Evolutionary conservation across 2,329 filamentous ascomycete species (phyloP).

Genomic region (Curvularia sp.): DNA sequence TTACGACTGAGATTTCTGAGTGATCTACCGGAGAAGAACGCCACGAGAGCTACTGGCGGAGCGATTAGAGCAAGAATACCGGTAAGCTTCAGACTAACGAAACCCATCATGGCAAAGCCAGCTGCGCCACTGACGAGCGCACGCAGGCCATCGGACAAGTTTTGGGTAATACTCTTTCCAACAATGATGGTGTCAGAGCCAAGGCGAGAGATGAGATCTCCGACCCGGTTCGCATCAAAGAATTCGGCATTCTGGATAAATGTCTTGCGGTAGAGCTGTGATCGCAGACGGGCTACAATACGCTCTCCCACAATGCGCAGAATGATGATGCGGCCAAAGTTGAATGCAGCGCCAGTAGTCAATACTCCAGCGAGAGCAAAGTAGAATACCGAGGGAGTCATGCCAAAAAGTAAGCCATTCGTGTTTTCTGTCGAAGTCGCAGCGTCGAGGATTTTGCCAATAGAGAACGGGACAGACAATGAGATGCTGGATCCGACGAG

Average conservation of each 20-base stretch:
- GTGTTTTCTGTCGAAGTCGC: conserved; percentile 74
- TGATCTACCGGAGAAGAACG: conserved; percentile 88
- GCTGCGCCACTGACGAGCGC: conserved; percentile 88
- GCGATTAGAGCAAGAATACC: conserved; percentile 86
- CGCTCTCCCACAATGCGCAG: conserved; percentile 93
- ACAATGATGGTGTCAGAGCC: conserved; percentile 98
- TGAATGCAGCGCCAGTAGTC: conserved; percentile 83
- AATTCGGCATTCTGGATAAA: conserved; percentile 99
- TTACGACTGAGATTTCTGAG: conserved; percentile 89
- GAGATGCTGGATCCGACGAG: conserved; percentile 90
- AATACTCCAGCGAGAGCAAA: conserved; percentile 75
- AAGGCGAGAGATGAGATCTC: conserved; percentile 92
- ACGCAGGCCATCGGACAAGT: conserved; percentile 92
- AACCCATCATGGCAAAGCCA: conserved; percentile 93
- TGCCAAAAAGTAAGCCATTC: conserved; percentile 76
- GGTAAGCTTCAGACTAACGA: conserved; percentile 88
- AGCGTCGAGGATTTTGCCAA: conserved; percentile 92
- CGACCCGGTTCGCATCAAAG: conserved; percentile 96
- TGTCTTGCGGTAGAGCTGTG: conserved; percentile 87
- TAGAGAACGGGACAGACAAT: conserved; percentile 96
- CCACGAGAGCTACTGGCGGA: conserved; percentile 86
- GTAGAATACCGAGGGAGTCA: conserved; percentile 89
- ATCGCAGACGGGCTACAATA: conserved; percentile 87
- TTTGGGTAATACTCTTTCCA: conserved; percentile 97
- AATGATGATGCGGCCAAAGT: conserved; percentile 92